Base-by-base conservation (phyloP, 805 yeast genomes). In the Pichia kluyveri region DNA sequence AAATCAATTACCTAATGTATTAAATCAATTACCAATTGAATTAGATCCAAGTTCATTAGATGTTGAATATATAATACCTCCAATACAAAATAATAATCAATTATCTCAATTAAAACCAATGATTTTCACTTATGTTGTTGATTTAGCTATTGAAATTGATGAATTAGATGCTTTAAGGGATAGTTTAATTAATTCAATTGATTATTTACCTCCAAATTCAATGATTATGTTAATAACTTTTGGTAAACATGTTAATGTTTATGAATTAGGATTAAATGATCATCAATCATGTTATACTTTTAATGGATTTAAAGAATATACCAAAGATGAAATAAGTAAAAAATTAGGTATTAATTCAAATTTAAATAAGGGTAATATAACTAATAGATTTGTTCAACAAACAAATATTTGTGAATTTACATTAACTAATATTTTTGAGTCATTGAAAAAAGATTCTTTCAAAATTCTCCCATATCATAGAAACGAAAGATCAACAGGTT, bases 201-300 rank as follows among this genome's bases (percentile, higher is more conserved):
- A 57, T 38, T 49, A 60, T 44, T 61, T 82, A 34, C 86, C 86
- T 1, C 71, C 75, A 26, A 66, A 76, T 51, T 69, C 83, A 1
- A 58, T 77, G 37, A 75, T 82, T 38, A 84, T 83, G 1, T 63
- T 82, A 26, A 68, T 82, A 43, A 69, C 81, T 0, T 81, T 62
- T 63, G 87, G 86, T 6, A 77, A 77, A 48, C 69, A 79, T 57
- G 82, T 81, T 27, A 73, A 70, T 53, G 67, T 82, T 26, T 80
- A 79, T 57, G 83, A 81, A 54, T 60, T 80, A 19, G 63, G 68
- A 3, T 56, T 67, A 38, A 64, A 61, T 27, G 70, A 62, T 39
- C 51, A 61, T 2, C 57, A 64, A 18, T 65, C 68, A 23, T 60
- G 66, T 26, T 70, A 65, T 51, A 62, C 71, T 10, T 82, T 81